phyloP scores from a whole-genome alignment of 179 eudicot species.

The Sideroxylon spinosum region DNA sequence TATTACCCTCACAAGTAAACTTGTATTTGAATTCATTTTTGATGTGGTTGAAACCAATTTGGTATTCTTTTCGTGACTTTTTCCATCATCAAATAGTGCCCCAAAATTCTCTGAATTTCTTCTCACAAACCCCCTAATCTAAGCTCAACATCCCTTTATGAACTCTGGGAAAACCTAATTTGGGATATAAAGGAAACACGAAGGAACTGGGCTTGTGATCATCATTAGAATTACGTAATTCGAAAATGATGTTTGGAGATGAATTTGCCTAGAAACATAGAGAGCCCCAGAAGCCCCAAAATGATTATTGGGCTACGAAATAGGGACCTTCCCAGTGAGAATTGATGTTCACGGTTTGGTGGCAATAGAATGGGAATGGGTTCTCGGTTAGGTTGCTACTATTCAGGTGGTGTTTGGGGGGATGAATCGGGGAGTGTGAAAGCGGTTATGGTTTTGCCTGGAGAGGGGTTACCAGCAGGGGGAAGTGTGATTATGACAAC shows the following conservation, averaged over 20 bases:
- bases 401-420: slow-evolving; percentile 20
- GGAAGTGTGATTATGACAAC: slow-evolving; percentile 49
- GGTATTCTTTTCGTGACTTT: neutral
- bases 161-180: slow-evolving; percentile 19
- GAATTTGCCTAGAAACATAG: slow-evolving; percentile 23
- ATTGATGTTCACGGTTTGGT: slow-evolving; percentile 8
- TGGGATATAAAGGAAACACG: slow-evolving; percentile 36
- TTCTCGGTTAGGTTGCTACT: slow-evolving; percentile 13
- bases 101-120: slow-evolving; percentile 5
- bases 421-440: slow-evolving; percentile 28
- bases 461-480: slow-evolving; percentile 46
- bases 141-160: slow-evolving; percentile 25
- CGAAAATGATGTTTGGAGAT: slow-evolving; percentile 16
- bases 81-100: slow-evolving; percentile 17
- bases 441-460: slow-evolving; percentile 52
- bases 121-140: slow-evolving; percentile 39
- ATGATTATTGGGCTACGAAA: slow-evolving; percentile 17
- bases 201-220: slow-evolving; percentile 25
- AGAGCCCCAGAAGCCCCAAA: slow-evolving; percentile 27
- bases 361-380: slow-evolving; percentile 19
- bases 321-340: slow-evolving; percentile 4
- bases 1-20: slow-evolving; percentile 45
- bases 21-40: slow-evolving; percentile 17
- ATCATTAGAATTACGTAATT: slow-evolving; percentile 25
- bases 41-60: slow-evolving; percentile 19